Evolutionary conservation across 2,329 filamentous ascomycete species (phyloP), one percentile per base, ranked within the genome.

Genomic region (Penicillium sp.): DNA sequence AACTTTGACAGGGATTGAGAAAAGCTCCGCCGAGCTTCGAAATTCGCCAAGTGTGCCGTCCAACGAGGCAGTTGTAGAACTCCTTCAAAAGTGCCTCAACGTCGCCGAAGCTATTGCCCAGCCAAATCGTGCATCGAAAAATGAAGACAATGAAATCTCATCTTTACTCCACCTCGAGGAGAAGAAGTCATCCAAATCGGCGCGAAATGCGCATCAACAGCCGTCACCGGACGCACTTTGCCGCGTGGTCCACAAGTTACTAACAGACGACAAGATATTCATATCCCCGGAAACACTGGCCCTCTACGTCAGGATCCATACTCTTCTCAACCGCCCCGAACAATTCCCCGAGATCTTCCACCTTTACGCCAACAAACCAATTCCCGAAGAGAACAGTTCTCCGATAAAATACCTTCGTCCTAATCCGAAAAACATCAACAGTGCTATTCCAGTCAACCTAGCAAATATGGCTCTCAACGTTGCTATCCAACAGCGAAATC

Each of bases 311-410:
- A 83, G 86, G 44, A 87, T 92, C 49, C 92, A 97, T 75, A 84
- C 88, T 30, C 84, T 88, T 11, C 85, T 98, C 48, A 86, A 88
- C 64, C 88, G 85, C 60, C 89, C 92, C 3, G 87, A 91, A 66
- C 88, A 91, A 49, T 86, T 98, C 65, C 92, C 94, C 7, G 86
- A 89, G 63, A 87, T 93, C 47, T 90, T 99, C 72, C 82, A 88
- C 60, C 84, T 97, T 57, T 98, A 94, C 75, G 91, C 92, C 53
- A 86, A 87, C 69, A 99, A 98, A 77, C 90, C 91, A 9, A 82
- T 88, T 65, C 91, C 93, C 2, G 79, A 84, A 55, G 81, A 87
- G 69, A 83, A 83, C 55, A 83, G 85, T 19, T 85, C 84, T 17
- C 84, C 85, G 8, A 80, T 91, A 56, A 79, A 79, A 65, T 92